A percentile compares a stretch with the other conserved stretches of the same genome.
Conservation (phyloP, 1,284 basidiomycete species). For the Phellinidium pouzarii region DNA sequence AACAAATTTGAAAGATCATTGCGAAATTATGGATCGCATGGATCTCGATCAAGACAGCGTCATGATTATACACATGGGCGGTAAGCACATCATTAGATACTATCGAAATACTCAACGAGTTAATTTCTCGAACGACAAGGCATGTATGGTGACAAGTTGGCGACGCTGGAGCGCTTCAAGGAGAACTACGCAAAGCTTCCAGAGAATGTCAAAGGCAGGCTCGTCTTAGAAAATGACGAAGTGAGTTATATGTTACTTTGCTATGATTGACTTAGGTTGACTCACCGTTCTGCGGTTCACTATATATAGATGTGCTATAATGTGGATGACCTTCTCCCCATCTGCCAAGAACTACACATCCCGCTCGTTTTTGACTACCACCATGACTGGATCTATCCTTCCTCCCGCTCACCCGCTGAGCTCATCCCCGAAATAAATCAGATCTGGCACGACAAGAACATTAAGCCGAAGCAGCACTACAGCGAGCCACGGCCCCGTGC, state of each 20-base stretch:
- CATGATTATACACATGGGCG: slow-evolving; percentile 70
- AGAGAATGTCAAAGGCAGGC: slow-evolving; percentile 57
- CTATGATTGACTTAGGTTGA: background rate
- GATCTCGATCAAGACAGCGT: slow-evolving; percentile 69
- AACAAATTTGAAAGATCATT: slow-evolving; percentile 46
- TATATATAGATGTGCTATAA: slow-evolving; percentile 87
- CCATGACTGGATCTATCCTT: slow-evolving; percentile 60
- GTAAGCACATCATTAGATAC: slow-evolving; percentile 31
- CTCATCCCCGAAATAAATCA: slow-evolving; percentile 69
- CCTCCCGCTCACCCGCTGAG: slow-evolving; percentile 32
- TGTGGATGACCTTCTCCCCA: slow-evolving; percentile 76
- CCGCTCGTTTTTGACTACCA: slow-evolving; percentile 80
- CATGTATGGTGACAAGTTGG: slow-evolving; percentile 72
- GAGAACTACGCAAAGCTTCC: slow-evolving; percentile 61
- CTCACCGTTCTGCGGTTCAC: background rate
- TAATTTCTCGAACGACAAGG: slow-evolving; percentile 62
- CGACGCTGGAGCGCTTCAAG: slow-evolving; percentile 68
- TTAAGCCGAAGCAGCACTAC: slow-evolving; percentile 85
- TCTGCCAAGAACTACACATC: slow-evolving; percentile 77
- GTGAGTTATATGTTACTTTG: slow-evolving; percentile 30
- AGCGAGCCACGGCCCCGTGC: slow-evolving; percentile 77
- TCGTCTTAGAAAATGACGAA: slow-evolving; percentile 92
- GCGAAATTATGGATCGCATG: slow-evolving; percentile 82
- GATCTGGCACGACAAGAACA: slow-evolving; percentile 71
- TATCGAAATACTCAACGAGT: background rate